A percentile compares a stretch with the other conserved stretches of the same genome.
Evolutionary conservation across 306 rosid genomes (phyloP).

Genomic region (Amphicarpaea edgeworthii): DNA sequence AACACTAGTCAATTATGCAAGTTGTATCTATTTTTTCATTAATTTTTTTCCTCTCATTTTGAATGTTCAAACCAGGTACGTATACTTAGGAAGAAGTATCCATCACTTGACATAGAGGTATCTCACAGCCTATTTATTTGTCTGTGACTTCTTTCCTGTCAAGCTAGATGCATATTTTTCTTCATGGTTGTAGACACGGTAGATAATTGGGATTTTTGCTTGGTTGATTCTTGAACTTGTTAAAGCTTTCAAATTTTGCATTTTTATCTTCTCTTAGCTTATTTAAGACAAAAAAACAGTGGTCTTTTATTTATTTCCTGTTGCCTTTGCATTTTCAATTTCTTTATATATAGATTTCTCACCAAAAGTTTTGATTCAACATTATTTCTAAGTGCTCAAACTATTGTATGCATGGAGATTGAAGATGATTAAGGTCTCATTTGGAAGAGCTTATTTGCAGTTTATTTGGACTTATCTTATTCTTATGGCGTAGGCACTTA

Average conservation of each 20-base stretch:
- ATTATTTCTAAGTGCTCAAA: not conserved
- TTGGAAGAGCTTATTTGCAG: not conserved
- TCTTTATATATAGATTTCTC: not conserved
- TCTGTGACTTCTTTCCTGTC: slow-evolving; percentile 23
- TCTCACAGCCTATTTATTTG: slow-evolving; percentile 35
- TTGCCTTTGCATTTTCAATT: slow-evolving; percentile 10
- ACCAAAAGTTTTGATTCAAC: slow-evolving; percentile 6
- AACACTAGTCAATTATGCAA: not conserved
- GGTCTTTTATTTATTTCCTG: slow-evolving; percentile 11
- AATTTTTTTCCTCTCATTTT: slow-evolving; percentile 4
- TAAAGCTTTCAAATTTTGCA: slow-evolving; percentile 4
- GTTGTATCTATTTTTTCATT: slow-evolving; percentile 17
- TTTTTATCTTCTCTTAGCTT: slow-evolving; percentile 27
- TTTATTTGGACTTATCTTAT: not conserved
- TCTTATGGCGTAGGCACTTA: not conserved
- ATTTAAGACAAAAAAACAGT: not conserved
- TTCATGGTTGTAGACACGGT: slow-evolving; percentile 20
- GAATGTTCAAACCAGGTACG: slow-evolving; percentile 67
- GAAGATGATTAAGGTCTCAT: not conserved
- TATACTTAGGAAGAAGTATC: slow-evolving; percentile 83
- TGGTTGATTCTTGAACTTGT: slow-evolving; percentile 25
- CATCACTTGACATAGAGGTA: slow-evolving; percentile 92
- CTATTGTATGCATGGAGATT: slow-evolving; percentile 32
- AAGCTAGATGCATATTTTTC: slow-evolving; percentile 26
- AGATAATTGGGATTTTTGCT: slow-evolving; percentile 2